Base-by-base conservation (phyloP, 345 rosid genomes). In the Eucalyptus cladocalyx region DNA sequence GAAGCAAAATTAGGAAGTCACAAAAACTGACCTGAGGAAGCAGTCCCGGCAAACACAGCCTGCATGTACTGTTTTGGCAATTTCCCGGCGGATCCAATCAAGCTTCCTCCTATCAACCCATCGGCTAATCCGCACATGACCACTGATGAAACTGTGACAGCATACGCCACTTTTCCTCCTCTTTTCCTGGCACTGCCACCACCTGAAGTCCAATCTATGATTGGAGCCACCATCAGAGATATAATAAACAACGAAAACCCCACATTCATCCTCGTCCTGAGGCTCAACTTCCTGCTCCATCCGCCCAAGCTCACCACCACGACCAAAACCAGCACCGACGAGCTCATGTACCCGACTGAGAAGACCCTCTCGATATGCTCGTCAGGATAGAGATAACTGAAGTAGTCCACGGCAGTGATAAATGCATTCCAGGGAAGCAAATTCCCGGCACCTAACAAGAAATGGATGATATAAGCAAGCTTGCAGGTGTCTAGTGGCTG, bases 371-470 rank as follows among this genome's bases (percentile, higher is more conserved):
- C 97, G 18, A 95, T 94, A 89, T 98, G 98, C 87, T 92, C 94
- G 81, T 89, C 48, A 1, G 99, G 98, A 87, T 97, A 97, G 62
- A 95, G 93, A 91, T 91, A 90, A 42, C 96, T 91, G 32, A 97
- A 97, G 92, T 97, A 97, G 93, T 97, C 99, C 40, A 95, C 94
- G 30, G 98, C 99, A 4, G 97, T 97, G 92, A 97, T 97, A 76
- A 95, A 96, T 88, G 97, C 95, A 90, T 97, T 97, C 99, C 99
- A 97, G 6, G 99, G 99, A 90, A 96, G 97, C 91, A 97, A 93
- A 93, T 96, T 97, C 56, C 98, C 99, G 30, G 97, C 98, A 80
- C 99, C 99, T 53, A 97, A 95, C 90, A 97, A 90, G 94, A 96
- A 97, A 92, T 97, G 98, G 90, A 97, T 95, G 88, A 94, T 89